Base-by-base conservation (phyloP, 352 stramenopile genomes). In the Globisporangium perplexum region DNA sequence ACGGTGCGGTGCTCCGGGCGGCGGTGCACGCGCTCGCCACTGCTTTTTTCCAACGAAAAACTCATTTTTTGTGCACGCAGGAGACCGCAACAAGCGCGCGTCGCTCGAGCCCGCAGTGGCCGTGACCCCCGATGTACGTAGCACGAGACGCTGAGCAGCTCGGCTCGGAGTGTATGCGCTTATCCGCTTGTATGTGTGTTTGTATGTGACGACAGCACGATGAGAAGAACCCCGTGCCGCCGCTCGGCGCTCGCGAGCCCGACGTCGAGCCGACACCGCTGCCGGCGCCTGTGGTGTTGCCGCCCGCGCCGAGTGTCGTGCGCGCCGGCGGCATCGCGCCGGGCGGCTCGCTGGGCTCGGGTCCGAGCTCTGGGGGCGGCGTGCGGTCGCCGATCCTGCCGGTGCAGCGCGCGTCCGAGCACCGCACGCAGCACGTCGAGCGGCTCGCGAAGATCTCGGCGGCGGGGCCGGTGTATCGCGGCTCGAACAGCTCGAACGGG, bases 381-480 rank as follows among this genome's bases (percentile, higher is more conserved):
- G 35, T 65, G 20, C 71, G 69, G 1, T 74, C 72, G 12, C 60
- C 72, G 26, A 69, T 81, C 20, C 56, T 85, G 20, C 66, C 73
- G 20, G 66, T 82, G 45, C 71, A 80, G 42, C 64, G 57, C 39
- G 62, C 55, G 22, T 35, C 53, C 41, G 56, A 64, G 35, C 59
- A 67, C 35, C 46, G 36, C 14, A 18, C 24, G 7, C 24, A 53
- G 20, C 55, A 59, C 44, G 65, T 80, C 1, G 78, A 89, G 55
- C 72, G 79, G 22, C 67, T 90, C 18, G 64, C 71, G 0, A 87
- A 88, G 66, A 90, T 88, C 35, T 75, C 74, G 33, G 82, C 73
- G 11, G 63, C 70, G 0, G 60, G 60, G 1, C 68, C 72, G 28
- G 54, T 78, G 22, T 78, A 78, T n/a, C 72, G 70, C 41, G 35